Evolutionary conservation across 345 rosid genomes (phyloP), one percentile per base, ranked within the genome.

Genomic region (Citrus trifoliata): DNA sequence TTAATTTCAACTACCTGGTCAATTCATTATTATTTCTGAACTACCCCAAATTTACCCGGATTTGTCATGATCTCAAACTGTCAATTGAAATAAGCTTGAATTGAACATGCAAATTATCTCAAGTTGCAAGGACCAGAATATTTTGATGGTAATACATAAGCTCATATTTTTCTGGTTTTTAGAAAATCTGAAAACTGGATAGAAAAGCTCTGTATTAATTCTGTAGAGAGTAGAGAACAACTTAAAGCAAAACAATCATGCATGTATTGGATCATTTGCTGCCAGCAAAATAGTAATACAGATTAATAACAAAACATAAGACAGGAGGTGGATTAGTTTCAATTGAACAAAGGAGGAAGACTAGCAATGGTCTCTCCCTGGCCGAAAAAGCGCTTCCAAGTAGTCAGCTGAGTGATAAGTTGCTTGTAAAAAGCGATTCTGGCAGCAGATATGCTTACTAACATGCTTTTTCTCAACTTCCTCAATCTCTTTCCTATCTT

Each of bases 401-500:
- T 75, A 76, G 71, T 85, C 38, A 86, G 5, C 70, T 85, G 84
- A 68, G 5, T 18, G 8, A 71, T 27, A 76, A 87, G 33, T 79
- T 80, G 80, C 80, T 63, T 83, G 42, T 66, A 83, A 37, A 78
- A 63, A 14, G 80, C 67, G 25, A 67, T 55, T 51, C 85, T 83
- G 21, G 87, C 86, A 8, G 70, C 79, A 59, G 80, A 82, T 24
- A 82, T 55, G 19, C 80, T 74, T 2, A 75, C 60, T 69, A 84
- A 13, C 83, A 77, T 82, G 56, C 84, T 72, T 81, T 88, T 92
- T 89, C 91, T 90, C 67, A 93, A 51, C 78, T 78, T 90, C 89
- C 78, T 86, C 66, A 93, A 67, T 56, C 88, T 88, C 76, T 80
- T 88, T 38, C 96, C 96, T 19, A 95, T 84, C 92, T 85, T 92